A percentile compares a stretch with the other conserved stretches of the same genome.
Conservation (phyloP, 495 filamentous ascomycete species). For the Aspergillus affinis region DNA sequence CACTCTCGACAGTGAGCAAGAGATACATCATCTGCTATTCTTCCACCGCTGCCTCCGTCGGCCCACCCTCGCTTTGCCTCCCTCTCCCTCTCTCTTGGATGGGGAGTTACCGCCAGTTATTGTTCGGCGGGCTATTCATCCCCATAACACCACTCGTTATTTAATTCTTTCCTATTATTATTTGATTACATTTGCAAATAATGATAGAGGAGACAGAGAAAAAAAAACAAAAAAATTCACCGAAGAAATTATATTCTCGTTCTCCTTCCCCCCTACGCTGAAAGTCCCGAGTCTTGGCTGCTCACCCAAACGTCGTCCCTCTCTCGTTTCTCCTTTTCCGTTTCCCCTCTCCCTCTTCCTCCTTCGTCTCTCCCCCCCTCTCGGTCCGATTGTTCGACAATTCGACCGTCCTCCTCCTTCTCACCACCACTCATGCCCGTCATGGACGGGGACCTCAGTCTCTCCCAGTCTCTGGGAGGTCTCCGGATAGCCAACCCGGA, state of each 20-base stretch:
- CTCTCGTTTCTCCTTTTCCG: slow-evolving; percentile 4
- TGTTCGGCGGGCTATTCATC: too few species aligned
- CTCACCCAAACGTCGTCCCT: not conserved
- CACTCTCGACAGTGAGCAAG: too few species aligned
- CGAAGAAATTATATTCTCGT: too few species aligned
- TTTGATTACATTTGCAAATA: not conserved
- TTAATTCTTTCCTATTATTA: not conserved
- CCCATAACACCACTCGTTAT: too few species aligned
- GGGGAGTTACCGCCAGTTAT: too few species aligned
- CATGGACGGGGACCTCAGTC: slow-evolving; percentile 92
- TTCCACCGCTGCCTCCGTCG: slow-evolving; percentile 5
- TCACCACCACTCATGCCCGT: slow-evolving; percentile 21
- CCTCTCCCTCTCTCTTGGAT: slow-evolving; percentile 14
- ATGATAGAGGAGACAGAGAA: not conserved
- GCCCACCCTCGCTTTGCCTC: slow-evolving; percentile 14
- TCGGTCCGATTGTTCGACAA: slow-evolving; percentile 6
- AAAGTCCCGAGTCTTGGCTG: not conserved
- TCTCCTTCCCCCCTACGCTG: too few species aligned
- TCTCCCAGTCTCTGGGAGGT: slow-evolving; percentile 90
- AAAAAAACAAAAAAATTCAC: not conserved
- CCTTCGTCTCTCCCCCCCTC: slow-evolving; percentile 6
- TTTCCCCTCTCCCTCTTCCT: slow-evolving; percentile 12
- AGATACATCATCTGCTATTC: too few species aligned
- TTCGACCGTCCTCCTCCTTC: slow-evolving; percentile 2
- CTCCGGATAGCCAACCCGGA: slow-evolving; percentile 97